A percentile compares a stretch with the other conserved stretches of the same genome.
Conservation (phyloP, 1,284 basidiomycete genomes). For the Tilletia indica region DNA sequence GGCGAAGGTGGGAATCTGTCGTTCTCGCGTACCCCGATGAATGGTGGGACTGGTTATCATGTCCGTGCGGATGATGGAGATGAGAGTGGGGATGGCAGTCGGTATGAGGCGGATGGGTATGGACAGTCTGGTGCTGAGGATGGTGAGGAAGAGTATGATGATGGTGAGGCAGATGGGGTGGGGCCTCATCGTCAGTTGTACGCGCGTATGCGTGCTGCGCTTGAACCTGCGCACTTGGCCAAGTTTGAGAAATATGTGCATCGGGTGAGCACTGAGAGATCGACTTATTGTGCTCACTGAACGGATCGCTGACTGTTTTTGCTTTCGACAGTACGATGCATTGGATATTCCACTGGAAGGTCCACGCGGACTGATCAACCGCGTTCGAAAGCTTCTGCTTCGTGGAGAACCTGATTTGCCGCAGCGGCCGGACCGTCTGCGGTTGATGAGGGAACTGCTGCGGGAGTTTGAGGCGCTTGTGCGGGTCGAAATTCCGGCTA, state of each 20-base stretch:
- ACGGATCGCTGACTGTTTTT: slow-evolving; percentile 24
- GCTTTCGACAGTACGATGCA: slow-evolving; percentile 37
- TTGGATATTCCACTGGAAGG: slow-evolving; percentile 47
- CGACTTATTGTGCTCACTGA: background rate
- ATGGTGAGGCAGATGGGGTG: slow-evolving; percentile 16
- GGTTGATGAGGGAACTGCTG: slow-evolving; percentile 40
- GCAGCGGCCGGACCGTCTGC: slow-evolving; percentile 34
- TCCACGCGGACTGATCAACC: slow-evolving; percentile 41
- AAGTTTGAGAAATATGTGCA: slow-evolving; percentile 36
- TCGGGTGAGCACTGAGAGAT: background rate
- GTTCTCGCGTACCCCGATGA: too few species aligned
- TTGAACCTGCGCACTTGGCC: slow-evolving; percentile 34
- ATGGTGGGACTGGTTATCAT: too few species aligned
- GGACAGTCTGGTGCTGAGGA: background rate
- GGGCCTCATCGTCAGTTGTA: slow-evolving; percentile 36
- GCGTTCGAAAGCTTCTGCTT: slow-evolving; percentile 44
- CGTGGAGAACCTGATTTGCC: slow-evolving; percentile 37
- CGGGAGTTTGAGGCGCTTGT: slow-evolving; percentile 48
- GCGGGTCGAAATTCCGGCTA: slow-evolving; percentile 19
- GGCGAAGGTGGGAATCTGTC: too few species aligned
- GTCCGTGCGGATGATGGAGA: too few species aligned
- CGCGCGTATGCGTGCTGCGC: slow-evolving; percentile 38
- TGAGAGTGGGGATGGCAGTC: background rate
- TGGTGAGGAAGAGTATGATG: slow-evolving; percentile 6
- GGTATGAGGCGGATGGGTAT: background rate